These are phyloP conservation scores for Dimargaris cristalligena DNA, from an alignment of 192 early-diverging fungal species.

Conservation along the genomic window DNA sequence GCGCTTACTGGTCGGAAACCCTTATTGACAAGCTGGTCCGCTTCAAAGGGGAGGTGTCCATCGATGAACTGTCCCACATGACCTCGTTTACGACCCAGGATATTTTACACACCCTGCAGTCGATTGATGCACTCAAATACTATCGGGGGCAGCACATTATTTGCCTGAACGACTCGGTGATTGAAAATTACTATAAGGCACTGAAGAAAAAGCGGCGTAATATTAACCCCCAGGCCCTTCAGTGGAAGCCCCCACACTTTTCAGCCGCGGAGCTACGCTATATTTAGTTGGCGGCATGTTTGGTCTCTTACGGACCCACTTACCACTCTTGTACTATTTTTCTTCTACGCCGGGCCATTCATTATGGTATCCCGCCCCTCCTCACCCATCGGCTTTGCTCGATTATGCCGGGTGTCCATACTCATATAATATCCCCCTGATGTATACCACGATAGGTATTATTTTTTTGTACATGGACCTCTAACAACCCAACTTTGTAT, in stretches of 20 bases:
- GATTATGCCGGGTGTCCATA: too few species aligned
- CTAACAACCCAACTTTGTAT: too few species aligned
- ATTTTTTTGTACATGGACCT: too few species aligned
- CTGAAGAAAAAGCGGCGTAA: constrained; percentile 58
- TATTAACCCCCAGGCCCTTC: constrained; percentile 63
- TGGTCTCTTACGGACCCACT: too few species aligned
- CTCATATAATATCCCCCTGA: too few species aligned
- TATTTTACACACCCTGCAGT: constrained; percentile 79
- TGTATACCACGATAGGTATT: too few species aligned
- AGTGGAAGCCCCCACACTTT: constrained; percentile 70
- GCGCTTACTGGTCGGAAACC: constrained; percentile 87
- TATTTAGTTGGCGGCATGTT: constrained; percentile 31
- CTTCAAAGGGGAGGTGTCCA: constrained; percentile 63
- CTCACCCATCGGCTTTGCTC: too few species aligned
- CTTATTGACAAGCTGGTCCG: constrained; percentile 61
- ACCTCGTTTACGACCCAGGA: constrained; percentile 82
- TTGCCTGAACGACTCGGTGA: constrained; percentile 68
- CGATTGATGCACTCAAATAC: constrained; percentile 74
- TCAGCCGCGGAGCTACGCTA: constrained; percentile 57
- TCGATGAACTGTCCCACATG: constrained; percentile 71
- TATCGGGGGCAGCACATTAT: constrained; percentile 83
- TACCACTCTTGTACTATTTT: too few species aligned
- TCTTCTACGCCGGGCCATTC: too few species aligned
- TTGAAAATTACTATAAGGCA: constrained; percentile 62
- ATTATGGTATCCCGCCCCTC: too few species aligned